Evolutionary conservation across 169 alveolate genomes (phyloP), one percentile per base, ranked within the genome.

Genomic region (Plasmodium vivax): DNA sequence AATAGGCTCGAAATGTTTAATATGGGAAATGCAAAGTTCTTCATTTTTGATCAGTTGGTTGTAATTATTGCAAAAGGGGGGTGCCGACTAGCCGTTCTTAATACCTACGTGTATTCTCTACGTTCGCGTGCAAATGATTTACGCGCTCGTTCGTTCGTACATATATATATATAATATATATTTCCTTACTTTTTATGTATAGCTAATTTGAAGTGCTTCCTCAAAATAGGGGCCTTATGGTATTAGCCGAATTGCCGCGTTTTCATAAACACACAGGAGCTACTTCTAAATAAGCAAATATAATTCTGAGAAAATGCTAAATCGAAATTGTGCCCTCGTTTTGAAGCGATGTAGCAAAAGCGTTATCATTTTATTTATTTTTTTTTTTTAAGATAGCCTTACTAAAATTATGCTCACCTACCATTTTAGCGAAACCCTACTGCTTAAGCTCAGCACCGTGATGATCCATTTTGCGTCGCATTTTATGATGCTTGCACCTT

Each of bases 1-100:
- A 84, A 73, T 71, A 84, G 83, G 45, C 83, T 71, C 32, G 51
- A 71, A 30, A 84, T 41, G 41, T 71, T 43, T 84, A 73, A 74
- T 34, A 38, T 34, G 19, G 82, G 56, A 85, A 85, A 32, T 16
- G 56, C 58, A 12, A 77, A 16, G 68, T 54, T 27, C 45, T 85
- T 85, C 84, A 85, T 85, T 73, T 19, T 72, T 16, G 45, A 82
- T 47, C 43, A 62, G 4, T 62, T 62, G 75, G 75, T 4, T n/a
- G 75, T 62, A 62, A 62, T 62, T 62, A 23, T 16, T 62, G 75
- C 16, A 62, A 62, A 23, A 62, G 14, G 27, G 75, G 4, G 19
- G 14, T 23, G n/a, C n/a, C 14, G 7, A 62, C n/a, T 62, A 62
- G 75, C 38, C 3, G 34, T 62, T 62, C 34, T 62, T 62, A 23